phyloP scores from a whole-genome alignment of 2,329 filamentous ascomycete species.

The Tolypocladium cylindrosporum region DNA sequence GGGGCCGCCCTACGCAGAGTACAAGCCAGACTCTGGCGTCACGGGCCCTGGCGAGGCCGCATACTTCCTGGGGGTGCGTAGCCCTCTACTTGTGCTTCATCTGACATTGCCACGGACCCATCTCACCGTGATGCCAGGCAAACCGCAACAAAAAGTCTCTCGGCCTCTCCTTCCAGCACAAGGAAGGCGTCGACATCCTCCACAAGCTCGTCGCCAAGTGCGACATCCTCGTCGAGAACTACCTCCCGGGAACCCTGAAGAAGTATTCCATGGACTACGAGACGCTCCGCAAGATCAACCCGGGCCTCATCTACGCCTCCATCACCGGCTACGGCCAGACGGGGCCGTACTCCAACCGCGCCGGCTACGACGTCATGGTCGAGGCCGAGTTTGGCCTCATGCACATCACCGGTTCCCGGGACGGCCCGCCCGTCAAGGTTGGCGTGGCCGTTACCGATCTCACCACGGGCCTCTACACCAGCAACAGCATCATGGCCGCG shows the following conservation, averaged over 20 bases:
- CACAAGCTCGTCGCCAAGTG: conserved; percentile 76
- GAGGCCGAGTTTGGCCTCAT: conserved; percentile 97
- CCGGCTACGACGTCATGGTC: conserved; percentile 98
- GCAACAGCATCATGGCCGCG: conserved; percentile 91
- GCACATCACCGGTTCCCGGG: conserved; percentile 88
- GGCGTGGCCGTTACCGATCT: conserved; percentile 95
- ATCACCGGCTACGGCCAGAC: conserved; percentile 97
- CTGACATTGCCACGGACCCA: too few relatives aligned
- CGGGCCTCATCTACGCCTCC: conserved; percentile 81
- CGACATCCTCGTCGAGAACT: conserved; percentile 94
- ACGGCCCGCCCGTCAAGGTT: conserved; percentile 91
- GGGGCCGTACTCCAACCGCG: conserved; percentile 75
- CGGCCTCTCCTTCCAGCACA: conserved; percentile 80
- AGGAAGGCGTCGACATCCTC: conserved; percentile 73
- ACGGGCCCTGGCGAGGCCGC: conserved; percentile 81
- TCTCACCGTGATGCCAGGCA: conserved; percentile 41
- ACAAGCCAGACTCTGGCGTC: conserved; percentile 47
- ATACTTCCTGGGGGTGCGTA: conserved; percentile 78
- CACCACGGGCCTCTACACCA: conserved; percentile 90
- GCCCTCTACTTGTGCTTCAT: background rate
- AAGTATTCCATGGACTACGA: conserved; percentile 90
- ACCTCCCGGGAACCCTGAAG: conserved; percentile 77
- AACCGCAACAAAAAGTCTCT: conserved; percentile 97
- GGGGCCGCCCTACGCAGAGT: conserved; percentile 88
- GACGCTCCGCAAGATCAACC: conserved; percentile 71